Conservation (phyloP, 2,329 filamentous ascomycete genomes). For the Sclerotinia subarctica region DNA sequence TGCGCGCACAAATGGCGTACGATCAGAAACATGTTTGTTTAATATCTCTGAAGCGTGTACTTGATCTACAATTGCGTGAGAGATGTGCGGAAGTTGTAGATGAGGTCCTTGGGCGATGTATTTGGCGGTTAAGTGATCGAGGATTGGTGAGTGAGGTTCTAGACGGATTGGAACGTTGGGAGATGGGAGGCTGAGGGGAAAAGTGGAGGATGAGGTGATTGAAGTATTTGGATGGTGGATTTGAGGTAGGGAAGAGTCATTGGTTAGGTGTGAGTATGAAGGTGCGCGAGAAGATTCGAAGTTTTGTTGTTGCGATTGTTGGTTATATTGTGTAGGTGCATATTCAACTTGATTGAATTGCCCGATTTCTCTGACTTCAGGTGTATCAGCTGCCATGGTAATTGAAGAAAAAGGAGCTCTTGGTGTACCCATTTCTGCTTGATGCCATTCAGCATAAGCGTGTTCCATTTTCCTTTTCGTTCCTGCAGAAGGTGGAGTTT, state of each 20-base stretch:
- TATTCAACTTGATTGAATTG: neutral
- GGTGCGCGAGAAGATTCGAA: neutral
- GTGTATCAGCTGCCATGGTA: neutral
- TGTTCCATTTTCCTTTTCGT: conserved; percentile 4
- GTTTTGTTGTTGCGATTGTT: neutral
- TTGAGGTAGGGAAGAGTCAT: neutral
- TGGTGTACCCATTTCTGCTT: neutral
- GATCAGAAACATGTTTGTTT: conserved; percentile 21
- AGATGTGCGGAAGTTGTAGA: neutral
- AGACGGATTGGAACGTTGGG: conserved; percentile 5
- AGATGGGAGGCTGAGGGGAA: neutral
- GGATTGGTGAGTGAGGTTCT: neutral
- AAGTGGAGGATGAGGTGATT: neutral
- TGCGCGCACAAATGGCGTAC: conserved; percentile 24
- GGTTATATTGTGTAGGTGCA: neutral
- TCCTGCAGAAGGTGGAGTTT: neutral
- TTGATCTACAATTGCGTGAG: neutral
- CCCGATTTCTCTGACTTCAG: neutral
- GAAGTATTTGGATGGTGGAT: neutral
- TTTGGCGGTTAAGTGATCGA: neutral
- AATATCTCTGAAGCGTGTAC: conserved; percentile 19
- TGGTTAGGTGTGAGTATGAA: neutral
- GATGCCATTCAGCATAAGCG: neutral
- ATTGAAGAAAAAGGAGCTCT: neutral
- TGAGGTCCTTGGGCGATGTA: conserved; percentile 6